Conservation (phyloP, 2,329 filamentous ascomycete genomes). For the Paraphaeosphaeria minitans region DNA sequence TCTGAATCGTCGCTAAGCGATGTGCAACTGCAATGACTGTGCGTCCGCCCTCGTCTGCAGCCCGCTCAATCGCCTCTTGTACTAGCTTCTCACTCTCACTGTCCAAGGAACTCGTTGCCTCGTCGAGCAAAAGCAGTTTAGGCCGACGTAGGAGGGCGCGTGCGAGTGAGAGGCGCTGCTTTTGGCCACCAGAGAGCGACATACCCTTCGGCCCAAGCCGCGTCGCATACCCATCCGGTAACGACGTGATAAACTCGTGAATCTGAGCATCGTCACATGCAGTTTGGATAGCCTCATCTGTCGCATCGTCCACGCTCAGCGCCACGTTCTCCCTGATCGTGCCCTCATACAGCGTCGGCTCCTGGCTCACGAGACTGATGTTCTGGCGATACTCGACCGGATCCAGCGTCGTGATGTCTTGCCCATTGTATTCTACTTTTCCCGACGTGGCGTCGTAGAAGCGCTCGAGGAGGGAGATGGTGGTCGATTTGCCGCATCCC, state of each 20-base stretch:
- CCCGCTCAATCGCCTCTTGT: constrained; percentile 30
- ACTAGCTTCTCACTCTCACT: constrained; percentile 31
- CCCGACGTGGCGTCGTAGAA: constrained; percentile 74
- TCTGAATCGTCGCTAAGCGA: constrained; percentile 35
- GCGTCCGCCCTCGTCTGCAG: constrained; percentile 22
- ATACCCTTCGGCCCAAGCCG: constrained; percentile 44
- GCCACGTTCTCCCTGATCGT: constrained; percentile 49
- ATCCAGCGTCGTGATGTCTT: constrained; percentile 45
- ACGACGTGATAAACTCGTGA: constrained; percentile 45
- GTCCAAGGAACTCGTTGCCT: constrained; percentile 29
- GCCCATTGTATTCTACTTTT: constrained; percentile 60
- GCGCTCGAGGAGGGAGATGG: constrained; percentile 64
- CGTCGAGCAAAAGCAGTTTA: constrained; percentile 34
- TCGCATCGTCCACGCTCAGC: constrained; percentile 38
- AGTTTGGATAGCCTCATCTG: constrained; percentile 34
- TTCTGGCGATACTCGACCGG: constrained; percentile 48
- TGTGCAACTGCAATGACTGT: constrained; percentile 35
- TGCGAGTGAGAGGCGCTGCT: constrained; percentile 34
- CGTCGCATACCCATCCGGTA: constrained; percentile 44
- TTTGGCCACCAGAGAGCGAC: constrained; percentile 37
- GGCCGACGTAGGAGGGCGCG: constrained; percentile 33
- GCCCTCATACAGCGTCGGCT: constrained; percentile 54
- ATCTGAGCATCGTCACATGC: constrained; percentile 46
- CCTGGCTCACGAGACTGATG: constrained; percentile 53
- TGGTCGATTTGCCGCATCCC: constrained; percentile 74